Conservation (phyloP, 768 basidiomycete species). For the Pulveroboletus frians region DNA sequence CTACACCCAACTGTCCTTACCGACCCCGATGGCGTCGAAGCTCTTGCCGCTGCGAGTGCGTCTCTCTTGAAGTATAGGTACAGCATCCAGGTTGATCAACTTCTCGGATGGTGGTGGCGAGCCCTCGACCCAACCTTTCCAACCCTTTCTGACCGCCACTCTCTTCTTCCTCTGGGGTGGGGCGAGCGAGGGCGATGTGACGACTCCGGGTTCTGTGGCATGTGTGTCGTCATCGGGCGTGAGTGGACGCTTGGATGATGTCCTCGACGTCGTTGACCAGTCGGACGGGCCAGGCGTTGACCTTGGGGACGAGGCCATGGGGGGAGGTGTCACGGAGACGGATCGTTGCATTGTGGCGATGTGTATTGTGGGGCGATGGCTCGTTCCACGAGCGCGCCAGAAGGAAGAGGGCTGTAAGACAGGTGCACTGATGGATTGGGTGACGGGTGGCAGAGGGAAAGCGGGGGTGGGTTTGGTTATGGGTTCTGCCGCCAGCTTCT, state of each 20-base stretch:
- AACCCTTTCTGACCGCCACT: conserved; percentile 68
- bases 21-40: conserved; percentile 77
- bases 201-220: conserved; percentile 24
- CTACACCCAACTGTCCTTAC: conserved; percentile 74
- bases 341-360: conserved; percentile 67
- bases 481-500: conserved; percentile 19
- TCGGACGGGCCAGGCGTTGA: conserved; percentile 73
- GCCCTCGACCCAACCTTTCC: conserved; percentile 91
- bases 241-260: conserved; percentile 74
- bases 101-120: conserved; percentile 76
- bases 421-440: conserved; percentile 28
- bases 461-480: conserved; percentile 14
- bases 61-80: conserved; percentile 64
- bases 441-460: conserved; percentile 11
- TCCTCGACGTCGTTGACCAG: conserved; percentile 67
- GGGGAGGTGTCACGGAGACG: conserved; percentile 71
- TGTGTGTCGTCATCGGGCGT: conserved; percentile 65
- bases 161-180: conserved; percentile 53
- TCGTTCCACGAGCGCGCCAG: conserved; percentile 52
- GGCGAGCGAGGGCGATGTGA: conserved; percentile 11
- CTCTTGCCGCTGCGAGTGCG: conserved; percentile 81
- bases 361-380: conserved; percentile 54
- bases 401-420: conserved; percentile 43
- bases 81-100: conserved; percentile 75
- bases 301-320: conserved; percentile 57